These are phyloP conservation scores for Melampsora larici-populina DNA, from an alignment of 1,284 basidiomycete genomes.

Conservation along the genomic window DNA sequence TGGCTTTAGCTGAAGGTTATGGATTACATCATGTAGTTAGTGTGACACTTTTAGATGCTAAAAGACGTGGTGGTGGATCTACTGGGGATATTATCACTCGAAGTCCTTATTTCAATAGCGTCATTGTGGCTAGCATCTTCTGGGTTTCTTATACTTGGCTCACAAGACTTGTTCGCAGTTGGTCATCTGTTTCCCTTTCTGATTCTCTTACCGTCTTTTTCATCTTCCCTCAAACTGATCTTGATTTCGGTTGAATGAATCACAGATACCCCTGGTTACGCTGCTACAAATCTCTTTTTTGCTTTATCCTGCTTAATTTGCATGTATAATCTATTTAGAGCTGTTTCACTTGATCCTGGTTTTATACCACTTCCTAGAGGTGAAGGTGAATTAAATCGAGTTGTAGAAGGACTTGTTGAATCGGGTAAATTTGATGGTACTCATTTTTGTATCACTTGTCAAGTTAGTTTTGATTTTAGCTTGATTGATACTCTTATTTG, in stretches of 20 bases:
- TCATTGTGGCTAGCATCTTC: slow-evolving; percentile 77
- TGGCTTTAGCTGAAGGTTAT: slow-evolving; percentile 79
- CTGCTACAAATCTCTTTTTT: slow-evolving; percentile 72
- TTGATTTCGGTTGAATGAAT: background rate
- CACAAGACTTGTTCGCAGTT: slow-evolving; percentile 68
- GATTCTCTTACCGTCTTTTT: slow-evolving; percentile 50
- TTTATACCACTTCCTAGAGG: slow-evolving; percentile 72
- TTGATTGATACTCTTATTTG: background rate
- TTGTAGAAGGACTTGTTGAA: slow-evolving; percentile 80
- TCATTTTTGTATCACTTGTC: slow-evolving; percentile 90
- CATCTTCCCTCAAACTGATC: slow-evolving; percentile 18
- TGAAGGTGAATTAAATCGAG: slow-evolving; percentile 75
- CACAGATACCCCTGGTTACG: slow-evolving; percentile 69
- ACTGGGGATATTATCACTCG: slow-evolving; percentile 53
- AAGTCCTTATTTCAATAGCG: slow-evolving; percentile 81
- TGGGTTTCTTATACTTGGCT: slow-evolving; percentile 85
- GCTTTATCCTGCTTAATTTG: slow-evolving; percentile 70
- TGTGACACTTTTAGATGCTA: slow-evolving; percentile 68
- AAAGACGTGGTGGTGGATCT: slow-evolving; percentile 56
- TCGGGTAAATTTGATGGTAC: slow-evolving; percentile 86
- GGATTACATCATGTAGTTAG: slow-evolving; percentile 89
- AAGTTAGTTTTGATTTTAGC: slow-evolving; percentile 59
- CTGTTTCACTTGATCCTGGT: slow-evolving; percentile 86
- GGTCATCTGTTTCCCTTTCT: slow-evolving; percentile 39
- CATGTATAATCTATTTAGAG: slow-evolving; percentile 81